Base-by-base conservation (phyloP, 225 moss, liverwort and hornwort species). In the Pleurozium schreberi region DNA sequence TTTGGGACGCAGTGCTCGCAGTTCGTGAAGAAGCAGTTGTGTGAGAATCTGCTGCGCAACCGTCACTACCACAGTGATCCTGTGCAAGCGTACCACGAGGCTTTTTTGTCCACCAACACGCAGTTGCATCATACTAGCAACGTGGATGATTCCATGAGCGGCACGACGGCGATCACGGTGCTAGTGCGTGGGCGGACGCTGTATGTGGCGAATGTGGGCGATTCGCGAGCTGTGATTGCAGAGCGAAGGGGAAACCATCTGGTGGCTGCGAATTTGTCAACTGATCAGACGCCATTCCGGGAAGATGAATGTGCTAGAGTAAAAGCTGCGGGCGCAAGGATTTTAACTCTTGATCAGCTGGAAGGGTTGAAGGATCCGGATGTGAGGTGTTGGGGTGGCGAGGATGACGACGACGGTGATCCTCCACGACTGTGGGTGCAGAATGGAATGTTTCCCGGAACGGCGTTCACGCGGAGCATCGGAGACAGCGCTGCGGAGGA, bases 61-160 rank as follows among this genome's bases (percentile, higher is more conserved):
- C 93, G 95, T 42, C 95, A 98, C 47, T 98, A 88, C 47, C 93
- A 91, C 28, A 73, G 88, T 7, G 96, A 98, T 83, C 93, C 95
- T 1, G 92, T 98, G 57, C 96, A 98, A 88, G 97, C 97, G 18
- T 97, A 94, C 79, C 97, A 98, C 42, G 95, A 93, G 63, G 91
- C 97, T 4, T 98, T 96, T 61, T 52, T 95, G 27, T 88, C 93
- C 34, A 98, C 97, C 58, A 98, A 98, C 90, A 77, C 92, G 90
- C 98, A 98, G 92, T 84, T 98, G 81, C 98, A 98, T 84, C 95
- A 93, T 12, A 84, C 83, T 76, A 92, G 90, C 83, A 93, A 89
- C 85, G 93, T 98, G 73, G 98, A 98, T 55, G 97, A 98, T 82
- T 95, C 98, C 12, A 98, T 98, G 98, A 98, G 98, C 78, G 98